Evolutionary conservation across 1,139 yeast species (phyloP), one percentile per base, ranked within the genome.

Genomic region (Blastobotrys niveus): DNA sequence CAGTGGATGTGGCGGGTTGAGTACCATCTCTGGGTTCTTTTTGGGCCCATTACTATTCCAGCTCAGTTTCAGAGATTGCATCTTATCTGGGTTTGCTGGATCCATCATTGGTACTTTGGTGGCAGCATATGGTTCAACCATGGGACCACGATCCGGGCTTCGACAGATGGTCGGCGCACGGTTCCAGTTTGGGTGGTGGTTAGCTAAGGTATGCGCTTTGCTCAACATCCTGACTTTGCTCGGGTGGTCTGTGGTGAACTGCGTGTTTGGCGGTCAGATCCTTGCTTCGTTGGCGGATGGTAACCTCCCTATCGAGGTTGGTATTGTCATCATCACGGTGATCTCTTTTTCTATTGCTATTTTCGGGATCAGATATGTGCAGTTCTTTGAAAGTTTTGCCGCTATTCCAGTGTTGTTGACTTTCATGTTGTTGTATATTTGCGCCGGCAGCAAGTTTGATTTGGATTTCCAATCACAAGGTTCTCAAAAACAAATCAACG

Each of bases 111-210:
- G 95, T 0, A 80, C 91, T 57, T 63, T 74, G 10, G 68, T 84
- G 19, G 93, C 95, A 2, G 91, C 88, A 0, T 85, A 83, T 59
- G 84, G 89, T 58, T 73, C 93, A 3, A 73, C 78, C 9, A 79
- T 85, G 88, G 95, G 95, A 1, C 94, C 95, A 1, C 72, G 85
- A 48, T 82, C 93, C 0, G 95, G 95, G 0, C 76, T 89, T 51
- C 71, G 95, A 54, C 94, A 85, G 61, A 83, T 86, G 88, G 89
- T 85, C 7, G 74, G 86, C 18, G 82, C 89, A 0, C 71, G 94
- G 49, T 84, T 75, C 57, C 67, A 84, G 39, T 85, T 84, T 61
- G 95, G 95, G 1, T 81, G 88, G 79, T 83, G 83, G 82, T 76
- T 80, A 51, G 88, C 86, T 33, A 81, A 82, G 59, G 66, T 83